These are phyloP conservation scores for Dorcoceras hygrometricum DNA, from an alignment of 257 asterid genomes.

Conservation along the genomic window DNA sequence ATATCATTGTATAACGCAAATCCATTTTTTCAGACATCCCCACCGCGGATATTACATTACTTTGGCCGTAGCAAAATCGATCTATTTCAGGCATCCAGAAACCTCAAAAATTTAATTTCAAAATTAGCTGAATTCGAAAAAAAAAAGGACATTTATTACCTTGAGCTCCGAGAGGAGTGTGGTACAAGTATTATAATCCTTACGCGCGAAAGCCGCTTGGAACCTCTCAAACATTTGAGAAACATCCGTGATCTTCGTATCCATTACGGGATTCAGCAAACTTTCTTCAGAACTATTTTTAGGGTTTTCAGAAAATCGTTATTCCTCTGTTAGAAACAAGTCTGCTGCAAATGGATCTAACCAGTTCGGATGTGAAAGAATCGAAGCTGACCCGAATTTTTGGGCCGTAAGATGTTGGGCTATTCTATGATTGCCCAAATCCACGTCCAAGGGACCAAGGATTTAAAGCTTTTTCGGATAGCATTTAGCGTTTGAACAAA, in stretches of 20 bases:
- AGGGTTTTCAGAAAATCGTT: neutral
- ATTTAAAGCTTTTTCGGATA: too few species aligned
- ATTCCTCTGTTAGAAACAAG: constrained; percentile 22
- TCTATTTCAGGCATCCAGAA: neutral
- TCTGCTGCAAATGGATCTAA: neutral
- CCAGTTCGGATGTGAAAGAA: constrained; percentile 11
- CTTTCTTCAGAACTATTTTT: neutral
- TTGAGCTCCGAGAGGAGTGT: neutral
- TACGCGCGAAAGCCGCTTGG: neutral
- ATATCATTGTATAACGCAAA: neutral
- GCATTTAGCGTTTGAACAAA: too few species aligned
- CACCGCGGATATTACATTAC: neutral
- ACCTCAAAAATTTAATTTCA: neutral
- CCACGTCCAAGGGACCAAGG: too few species aligned
- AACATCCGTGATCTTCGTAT: neutral
- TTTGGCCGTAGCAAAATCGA: neutral
- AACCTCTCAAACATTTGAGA: neutral
- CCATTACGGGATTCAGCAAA: constrained; percentile 21
- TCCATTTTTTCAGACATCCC: neutral
- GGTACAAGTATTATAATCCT: neutral
- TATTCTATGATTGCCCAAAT: too few species aligned
- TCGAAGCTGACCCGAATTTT: neutral
- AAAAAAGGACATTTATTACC: neutral
- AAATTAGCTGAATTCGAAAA: neutral
- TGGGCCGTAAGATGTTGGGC: neutral